phyloP scores from a whole-genome alignment of 148 eudicot genomes.

The Rhododendron kiyosumense region DNA sequence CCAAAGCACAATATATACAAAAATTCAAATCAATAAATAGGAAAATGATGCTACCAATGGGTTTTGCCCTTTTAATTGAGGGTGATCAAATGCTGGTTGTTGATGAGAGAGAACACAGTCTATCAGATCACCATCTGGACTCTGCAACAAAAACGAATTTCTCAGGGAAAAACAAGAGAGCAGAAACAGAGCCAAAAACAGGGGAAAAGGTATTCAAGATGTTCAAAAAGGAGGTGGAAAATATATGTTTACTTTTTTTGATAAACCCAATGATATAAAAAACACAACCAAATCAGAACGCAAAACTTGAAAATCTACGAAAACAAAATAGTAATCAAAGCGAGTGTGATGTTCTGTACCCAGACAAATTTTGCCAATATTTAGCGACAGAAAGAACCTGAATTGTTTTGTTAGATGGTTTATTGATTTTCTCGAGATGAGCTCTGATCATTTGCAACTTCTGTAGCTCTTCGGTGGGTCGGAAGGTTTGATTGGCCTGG shows the following conservation, averaged over 20 bases:
- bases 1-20: neutral
- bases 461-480: constrained; percentile 36
- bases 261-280: too few species aligned
- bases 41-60: constrained; percentile 53
- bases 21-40: neutral
- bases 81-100: constrained; percentile 96
- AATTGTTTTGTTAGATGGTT: constrained; percentile 71
- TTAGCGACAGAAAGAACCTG: constrained; percentile 31
- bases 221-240: neutral
- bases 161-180: neutral
- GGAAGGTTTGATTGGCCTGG: constrained; percentile 31
- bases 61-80: constrained; percentile 55
- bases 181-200: neutral
- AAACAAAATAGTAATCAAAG: too few species aligned
- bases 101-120: constrained; percentile 72
- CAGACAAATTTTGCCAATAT: too few species aligned
- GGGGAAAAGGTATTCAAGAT: neutral
- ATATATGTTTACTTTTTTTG: too few species aligned
- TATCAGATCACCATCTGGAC: constrained; percentile 87
- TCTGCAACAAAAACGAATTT: constrained; percentile 33
- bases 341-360: too few species aligned
- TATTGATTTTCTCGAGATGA: constrained; percentile 78
- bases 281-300: too few species aligned
- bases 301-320: too few species aligned
- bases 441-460: constrained; percentile 46